phyloP scores from a whole-genome alignment of 164 flowering plant genomes.

The Macadamia tetraphylla region DNA sequence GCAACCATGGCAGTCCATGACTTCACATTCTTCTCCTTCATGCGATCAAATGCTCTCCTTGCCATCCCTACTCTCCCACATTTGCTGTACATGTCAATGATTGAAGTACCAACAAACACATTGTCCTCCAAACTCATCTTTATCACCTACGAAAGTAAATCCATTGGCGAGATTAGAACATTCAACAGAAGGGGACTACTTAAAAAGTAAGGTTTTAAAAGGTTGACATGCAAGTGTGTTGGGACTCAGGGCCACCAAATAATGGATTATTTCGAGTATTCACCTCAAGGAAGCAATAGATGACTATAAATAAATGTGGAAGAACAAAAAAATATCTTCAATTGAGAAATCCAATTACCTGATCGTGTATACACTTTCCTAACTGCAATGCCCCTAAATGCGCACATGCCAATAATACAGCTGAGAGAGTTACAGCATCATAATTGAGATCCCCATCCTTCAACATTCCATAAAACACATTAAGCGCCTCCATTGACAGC shows the following conservation, averaged over 20 bases:
- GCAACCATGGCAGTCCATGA: constrained; percentile 86
- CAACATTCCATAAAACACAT: constrained; percentile 46
- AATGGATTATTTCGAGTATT: background rate
- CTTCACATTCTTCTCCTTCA: constrained; percentile 65
- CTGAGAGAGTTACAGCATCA: constrained; percentile 60
- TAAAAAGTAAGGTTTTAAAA: background rate
- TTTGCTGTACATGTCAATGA: constrained; percentile 90
- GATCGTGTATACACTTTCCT: constrained; percentile 72
- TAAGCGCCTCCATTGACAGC: constrained; percentile 49
- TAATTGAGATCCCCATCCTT: constrained; percentile 24
- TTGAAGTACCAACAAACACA: constrained; percentile 71
- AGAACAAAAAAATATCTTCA: no score
- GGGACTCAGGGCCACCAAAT: background rate
- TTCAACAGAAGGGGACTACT: background rate
- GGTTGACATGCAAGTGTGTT: background rate
- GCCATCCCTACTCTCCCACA: constrained; percentile 71
- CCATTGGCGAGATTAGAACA: background rate
- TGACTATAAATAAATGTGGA: no score
- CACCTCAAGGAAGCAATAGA: no score
- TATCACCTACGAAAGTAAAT: constrained; percentile 34
- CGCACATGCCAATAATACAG: constrained; percentile 69
- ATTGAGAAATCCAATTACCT: constrained; percentile 33
- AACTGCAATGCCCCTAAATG: constrained; percentile 55
- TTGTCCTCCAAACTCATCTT: constrained; percentile 53
- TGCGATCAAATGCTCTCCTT: constrained; percentile 49